Evolutionary conservation across 1,284 basidiomycete species (phyloP), one percentile per base, ranked within the genome.

Genomic region (Omphalotus olearius): DNA sequence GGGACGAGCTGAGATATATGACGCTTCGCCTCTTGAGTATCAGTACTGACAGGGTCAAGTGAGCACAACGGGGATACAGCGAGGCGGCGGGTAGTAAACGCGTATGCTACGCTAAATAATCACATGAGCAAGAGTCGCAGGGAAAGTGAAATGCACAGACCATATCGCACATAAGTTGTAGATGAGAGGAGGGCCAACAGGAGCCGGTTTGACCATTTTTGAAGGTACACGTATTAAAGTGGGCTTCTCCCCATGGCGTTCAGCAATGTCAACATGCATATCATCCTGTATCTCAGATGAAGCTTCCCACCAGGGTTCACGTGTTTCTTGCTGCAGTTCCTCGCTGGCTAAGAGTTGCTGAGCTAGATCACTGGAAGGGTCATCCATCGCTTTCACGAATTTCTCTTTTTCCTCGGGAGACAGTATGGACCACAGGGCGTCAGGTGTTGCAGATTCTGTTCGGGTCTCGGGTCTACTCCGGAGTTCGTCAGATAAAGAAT

Each of bases 91-190:
- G 80, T 80, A 14, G 71, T 67, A 59, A 82, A 88, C 2, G 79
- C 71, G 60, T 91, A 91, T 11, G 80, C 76, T 45, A 88, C 69
- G 51, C 87, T 89, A 50, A 26, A 44, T 36, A 30, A 6, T 26
- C 25, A 28, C 14, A 40, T 23, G 41, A 46, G 4, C 35, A n/a
- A 13, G 33, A 41, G 35, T 18, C 37, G 10, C 3, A 17, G 14
- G 28, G 33, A 26, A 44, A 47, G 6, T 25, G 17, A 50, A 47
- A 11, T 10, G 25, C 3, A 71, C 85, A 51, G 62, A 89, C 88
- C 78, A 73, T n/a, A 88, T 64, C 2, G 80, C 78, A 39, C 73
- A 76, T 28, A 85, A 67, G 53, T 90, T 91, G 58, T 84, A 88
- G 6, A 83, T 59, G 14, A 90, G 66, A 1, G 76, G 69, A 16